Evolutionary conservation across 257 asterid genomes (phyloP).

Genomic region (Pogostemon cablin): DNA sequence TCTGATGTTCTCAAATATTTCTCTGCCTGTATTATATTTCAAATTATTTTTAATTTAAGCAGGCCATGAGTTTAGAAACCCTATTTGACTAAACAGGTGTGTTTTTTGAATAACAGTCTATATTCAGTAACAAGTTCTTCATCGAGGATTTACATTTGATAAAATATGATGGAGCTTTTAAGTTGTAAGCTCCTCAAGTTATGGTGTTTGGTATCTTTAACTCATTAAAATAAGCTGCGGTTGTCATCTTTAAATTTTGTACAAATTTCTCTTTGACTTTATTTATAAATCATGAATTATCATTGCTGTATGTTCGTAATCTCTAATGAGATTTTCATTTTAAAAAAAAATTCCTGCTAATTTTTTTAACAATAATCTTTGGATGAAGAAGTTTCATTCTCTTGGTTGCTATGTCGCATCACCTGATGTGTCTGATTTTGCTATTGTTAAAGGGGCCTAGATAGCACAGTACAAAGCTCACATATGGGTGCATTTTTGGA

Average conservation of each 20-base stretch:
- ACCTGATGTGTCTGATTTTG: constrained; percentile 11
- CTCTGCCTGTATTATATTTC: background rate
- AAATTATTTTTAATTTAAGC: background rate
- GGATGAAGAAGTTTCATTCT: background rate
- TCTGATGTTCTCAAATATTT: background rate
- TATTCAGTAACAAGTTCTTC: background rate
- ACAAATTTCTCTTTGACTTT: background rate
- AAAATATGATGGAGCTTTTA: background rate
- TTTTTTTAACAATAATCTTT: background rate
- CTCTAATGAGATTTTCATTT: background rate
- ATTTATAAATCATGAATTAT: background rate
- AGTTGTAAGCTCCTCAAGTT: background rate
- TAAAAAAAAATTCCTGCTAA: background rate
- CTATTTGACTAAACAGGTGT: constrained; percentile 12
- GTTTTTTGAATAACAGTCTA: background rate
- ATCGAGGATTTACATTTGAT: background rate
- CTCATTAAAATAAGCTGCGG: background rate
- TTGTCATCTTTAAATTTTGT: background rate
- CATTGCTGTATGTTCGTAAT: background rate
- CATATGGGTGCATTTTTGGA: constrained; percentile 87
- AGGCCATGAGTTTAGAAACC: constrained; percentile 3
- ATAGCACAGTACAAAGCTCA: constrained; percentile 61
- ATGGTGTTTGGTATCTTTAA: background rate
- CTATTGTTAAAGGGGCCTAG: constrained; percentile 65
- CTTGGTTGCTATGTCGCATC: constrained; percentile 11